Evolutionary conservation across 1,284 basidiomycete genomes (phyloP).

Genomic region (Athelia sp.): DNA sequence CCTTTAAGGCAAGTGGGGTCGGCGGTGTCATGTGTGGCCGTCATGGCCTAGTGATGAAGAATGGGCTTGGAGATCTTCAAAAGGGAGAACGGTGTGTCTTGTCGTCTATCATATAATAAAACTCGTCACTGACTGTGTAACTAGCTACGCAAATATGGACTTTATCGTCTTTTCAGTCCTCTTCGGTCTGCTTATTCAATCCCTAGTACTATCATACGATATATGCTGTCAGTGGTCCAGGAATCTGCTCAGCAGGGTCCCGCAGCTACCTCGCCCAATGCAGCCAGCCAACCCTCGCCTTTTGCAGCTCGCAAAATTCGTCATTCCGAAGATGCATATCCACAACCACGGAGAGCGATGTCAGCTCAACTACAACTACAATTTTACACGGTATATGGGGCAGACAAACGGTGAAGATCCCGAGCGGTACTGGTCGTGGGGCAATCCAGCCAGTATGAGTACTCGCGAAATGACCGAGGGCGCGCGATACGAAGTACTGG

Average conservation of each 20-base stretch:
- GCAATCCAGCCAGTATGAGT: not conserved
- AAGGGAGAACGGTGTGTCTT: constrained; percentile 11
- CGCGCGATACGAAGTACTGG: not conserved
- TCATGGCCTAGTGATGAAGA: constrained; percentile 4
- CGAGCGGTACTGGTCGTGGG: constrained; percentile 10
- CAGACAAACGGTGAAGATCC: constrained; percentile 11
- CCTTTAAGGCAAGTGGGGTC: constrained; percentile 8
- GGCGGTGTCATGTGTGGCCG: constrained; percentile 6
- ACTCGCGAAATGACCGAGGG: too few relatives aligned
- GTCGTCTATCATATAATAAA: not conserved
- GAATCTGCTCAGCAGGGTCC: constrained; percentile 4
- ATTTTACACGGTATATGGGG: constrained; percentile 6
- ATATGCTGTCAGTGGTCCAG: constrained; percentile 13
- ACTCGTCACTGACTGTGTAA: not conserved
- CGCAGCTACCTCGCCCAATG: not conserved
- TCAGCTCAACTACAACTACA: constrained; percentile 9
- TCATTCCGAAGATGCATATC: constrained; percentile 7
- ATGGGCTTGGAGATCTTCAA: constrained; percentile 8
- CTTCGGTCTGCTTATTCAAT: too few relatives aligned
- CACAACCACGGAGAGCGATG: constrained; percentile 2
- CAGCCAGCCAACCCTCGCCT: not conserved
- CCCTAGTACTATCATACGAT: constrained; percentile 12
- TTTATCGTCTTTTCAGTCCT: too few relatives aligned
- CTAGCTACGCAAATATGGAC: too few relatives aligned
- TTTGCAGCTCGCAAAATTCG: not conserved